phyloP scores from a whole-genome alignment of 306 rosid species.

The Prunus salicina region DNA sequence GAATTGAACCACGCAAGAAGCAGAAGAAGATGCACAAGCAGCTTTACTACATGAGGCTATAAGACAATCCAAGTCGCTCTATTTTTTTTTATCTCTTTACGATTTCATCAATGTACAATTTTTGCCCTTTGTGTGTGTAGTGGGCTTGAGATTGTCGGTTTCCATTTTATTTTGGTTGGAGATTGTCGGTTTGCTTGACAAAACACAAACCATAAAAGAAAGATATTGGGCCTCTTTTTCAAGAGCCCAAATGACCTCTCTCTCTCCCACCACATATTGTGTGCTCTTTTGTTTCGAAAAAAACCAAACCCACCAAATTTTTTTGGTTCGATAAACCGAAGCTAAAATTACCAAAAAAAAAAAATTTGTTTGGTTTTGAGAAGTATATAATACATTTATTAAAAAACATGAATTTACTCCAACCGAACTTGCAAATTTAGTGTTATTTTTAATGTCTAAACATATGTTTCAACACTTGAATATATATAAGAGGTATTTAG shows the following conservation, averaged over 20 bases:
- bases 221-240: neutral
- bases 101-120: neutral
- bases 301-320: too few relatives aligned
- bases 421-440: too few relatives aligned
- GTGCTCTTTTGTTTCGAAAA: too few relatives aligned
- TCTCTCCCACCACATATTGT: too few relatives aligned
- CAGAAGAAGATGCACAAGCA: neutral
- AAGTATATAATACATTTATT: too few relatives aligned
- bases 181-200: neutral
- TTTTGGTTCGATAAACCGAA: too few relatives aligned
- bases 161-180: neutral
- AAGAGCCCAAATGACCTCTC: neutral
- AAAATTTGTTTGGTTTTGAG: too few relatives aligned
- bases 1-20: neutral
- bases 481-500: too few relatives aligned
- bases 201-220: neutral
- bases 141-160: neutral
- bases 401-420: too few relatives aligned
- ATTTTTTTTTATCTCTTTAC: neutral
- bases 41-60: neutral
- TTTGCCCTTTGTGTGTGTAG: neutral
- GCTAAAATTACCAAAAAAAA: too few relatives aligned
- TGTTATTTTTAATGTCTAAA: too few relatives aligned
- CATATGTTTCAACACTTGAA: too few relatives aligned
- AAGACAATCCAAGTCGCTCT: conserved; percentile 1